A percentile compares a stretch with the other conserved stretches of the same genome.
Conservation (phyloP, 2,329 filamentous ascomycete genomes). For the Mycosphaerelloides madeirae region DNA sequence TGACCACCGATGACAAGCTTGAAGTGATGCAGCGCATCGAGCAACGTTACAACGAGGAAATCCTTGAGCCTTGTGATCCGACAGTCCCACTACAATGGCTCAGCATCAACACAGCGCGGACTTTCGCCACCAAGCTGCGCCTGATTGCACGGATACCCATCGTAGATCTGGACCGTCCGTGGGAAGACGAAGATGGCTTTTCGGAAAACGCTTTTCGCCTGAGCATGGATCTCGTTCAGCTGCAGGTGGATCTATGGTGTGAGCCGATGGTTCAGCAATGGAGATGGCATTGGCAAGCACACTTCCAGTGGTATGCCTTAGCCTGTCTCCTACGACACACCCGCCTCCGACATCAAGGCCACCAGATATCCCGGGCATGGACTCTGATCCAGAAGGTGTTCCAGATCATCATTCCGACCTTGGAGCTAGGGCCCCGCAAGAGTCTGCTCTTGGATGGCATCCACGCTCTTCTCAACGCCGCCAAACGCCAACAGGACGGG, state of each 20-base stretch:
- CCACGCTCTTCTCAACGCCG: constrained; percentile 19
- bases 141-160: constrained; percentile 23
- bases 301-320: constrained; percentile 28
- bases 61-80: constrained; percentile 23
- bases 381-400: constrained; percentile 20
- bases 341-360: constrained; percentile 16
- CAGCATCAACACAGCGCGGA: constrained; percentile 23
- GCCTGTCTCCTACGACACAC: constrained; percentile 24
- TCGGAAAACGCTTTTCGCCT: constrained; percentile 24
- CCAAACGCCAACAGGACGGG: constrained; percentile 17
- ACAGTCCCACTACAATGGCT: constrained; percentile 24
- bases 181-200: constrained; percentile 18
- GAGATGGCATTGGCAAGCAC: constrained; percentile 26
- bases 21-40: constrained; percentile 23
- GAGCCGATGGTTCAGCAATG: constrained; percentile 25
- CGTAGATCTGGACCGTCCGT: constrained; percentile 17
- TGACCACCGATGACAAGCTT: constrained; percentile 22
- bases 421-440: constrained; percentile 17
- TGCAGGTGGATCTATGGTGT: constrained; percentile 24
- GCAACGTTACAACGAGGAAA: constrained; percentile 20
- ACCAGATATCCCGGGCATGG: constrained; percentile 19
- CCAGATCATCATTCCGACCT: constrained; percentile 22
- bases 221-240: constrained; percentile 22
- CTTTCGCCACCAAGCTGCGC: constrained; percentile 22
- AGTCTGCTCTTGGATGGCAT: constrained; percentile 20